These are phyloP conservation scores for Agrostemma githago DNA, from an alignment of 148 eudicot genomes.

Conservation along the genomic window DNA sequence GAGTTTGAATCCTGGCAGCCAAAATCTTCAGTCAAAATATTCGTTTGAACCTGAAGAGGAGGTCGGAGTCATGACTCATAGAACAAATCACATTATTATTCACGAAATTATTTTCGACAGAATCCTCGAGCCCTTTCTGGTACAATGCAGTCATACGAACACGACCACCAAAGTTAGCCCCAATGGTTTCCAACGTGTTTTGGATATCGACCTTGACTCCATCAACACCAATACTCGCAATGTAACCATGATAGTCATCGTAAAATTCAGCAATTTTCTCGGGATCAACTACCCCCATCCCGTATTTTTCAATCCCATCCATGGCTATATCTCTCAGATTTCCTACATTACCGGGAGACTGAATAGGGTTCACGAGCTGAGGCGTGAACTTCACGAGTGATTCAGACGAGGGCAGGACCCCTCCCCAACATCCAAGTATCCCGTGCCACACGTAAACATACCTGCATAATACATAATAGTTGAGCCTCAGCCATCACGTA, in stretches of 20 bases:
- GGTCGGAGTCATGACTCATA: slow-evolving; percentile 20
- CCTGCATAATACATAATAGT: slow-evolving; percentile 24
- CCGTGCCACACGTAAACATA: slow-evolving; percentile 60
- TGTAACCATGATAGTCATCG: slow-evolving; percentile 19
- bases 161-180: slow-evolving; percentile 9
- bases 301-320: slow-evolving; percentile 70
- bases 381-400: slow-evolving; percentile 43
- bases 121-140: slow-evolving; percentile 12
- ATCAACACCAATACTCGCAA: slow-evolving; percentile 33
- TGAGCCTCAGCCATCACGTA: not conserved
- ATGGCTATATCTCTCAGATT: slow-evolving; percentile 70
- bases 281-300: slow-evolving; percentile 74
- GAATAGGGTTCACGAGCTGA: slow-evolving; percentile 41
- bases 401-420: slow-evolving; percentile 45
- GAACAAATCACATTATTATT: slow-evolving; percentile 16
- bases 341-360: slow-evolving; percentile 55
- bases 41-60: slow-evolving; percentile 5
- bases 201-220: slow-evolving; percentile 36
- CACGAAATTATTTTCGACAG: slow-evolving; percentile 7
- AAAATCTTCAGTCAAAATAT: too few species aligned
- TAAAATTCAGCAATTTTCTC: slow-evolving; percentile 55
- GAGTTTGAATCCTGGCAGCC: not conserved
- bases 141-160: slow-evolving; percentile 18
- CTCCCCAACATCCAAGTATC: slow-evolving; percentile 62
- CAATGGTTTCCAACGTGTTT: slow-evolving; percentile 32